These are phyloP conservation scores for Rhizomucor pusillus DNA, from an alignment of 371 early-diverging fungal genomes.

Conservation along the genomic window DNA sequence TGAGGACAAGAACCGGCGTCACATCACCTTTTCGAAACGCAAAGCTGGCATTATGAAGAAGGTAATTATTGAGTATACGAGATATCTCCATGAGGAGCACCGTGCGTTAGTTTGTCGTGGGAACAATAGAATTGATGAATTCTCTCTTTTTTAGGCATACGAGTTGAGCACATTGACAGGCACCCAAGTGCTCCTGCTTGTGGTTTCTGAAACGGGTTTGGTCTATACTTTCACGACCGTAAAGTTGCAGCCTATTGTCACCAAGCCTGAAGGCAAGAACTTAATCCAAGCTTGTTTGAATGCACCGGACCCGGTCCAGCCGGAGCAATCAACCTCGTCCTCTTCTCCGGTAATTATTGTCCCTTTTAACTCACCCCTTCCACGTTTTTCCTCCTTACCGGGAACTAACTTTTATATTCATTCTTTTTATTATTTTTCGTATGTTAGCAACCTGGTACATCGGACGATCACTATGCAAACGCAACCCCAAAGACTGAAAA, in stretches of 20 bases:
- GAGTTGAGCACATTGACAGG: slow-evolving; percentile 96
- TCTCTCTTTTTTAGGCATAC: too few relatives aligned
- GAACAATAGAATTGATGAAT: not conserved
- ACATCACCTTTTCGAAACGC: slow-evolving; percentile 97
- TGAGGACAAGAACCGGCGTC: slow-evolving; percentile 90
- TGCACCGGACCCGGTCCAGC: slow-evolving; percentile 60
- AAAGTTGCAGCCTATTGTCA: slow-evolving; percentile 95
- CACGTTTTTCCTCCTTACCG: too few relatives aligned
- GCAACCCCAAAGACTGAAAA: not conserved
- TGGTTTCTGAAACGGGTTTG: slow-evolving; percentile 96
- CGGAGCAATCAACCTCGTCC: not conserved
- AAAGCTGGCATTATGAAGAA: slow-evolving; percentile 99
- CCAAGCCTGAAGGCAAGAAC: slow-evolving; percentile 92
- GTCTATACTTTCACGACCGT: slow-evolving; percentile 98
- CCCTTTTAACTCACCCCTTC: not conserved
- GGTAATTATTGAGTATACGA: slow-evolving; percentile 30
- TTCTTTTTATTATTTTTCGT: not conserved
- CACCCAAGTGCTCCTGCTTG: slow-evolving; percentile 93
- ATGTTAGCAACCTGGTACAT: not conserved
- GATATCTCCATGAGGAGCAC: not conserved
- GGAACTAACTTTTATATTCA: not conserved
- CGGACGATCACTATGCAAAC: not conserved
- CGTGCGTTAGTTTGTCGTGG: slow-evolving; percentile 4
- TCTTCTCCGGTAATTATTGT: slow-evolving; percentile 13
- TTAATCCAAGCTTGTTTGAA: slow-evolving; percentile 95